Conservation (phyloP, 108 stramenopile genomes). For the Cyclotella baltica region DNA sequence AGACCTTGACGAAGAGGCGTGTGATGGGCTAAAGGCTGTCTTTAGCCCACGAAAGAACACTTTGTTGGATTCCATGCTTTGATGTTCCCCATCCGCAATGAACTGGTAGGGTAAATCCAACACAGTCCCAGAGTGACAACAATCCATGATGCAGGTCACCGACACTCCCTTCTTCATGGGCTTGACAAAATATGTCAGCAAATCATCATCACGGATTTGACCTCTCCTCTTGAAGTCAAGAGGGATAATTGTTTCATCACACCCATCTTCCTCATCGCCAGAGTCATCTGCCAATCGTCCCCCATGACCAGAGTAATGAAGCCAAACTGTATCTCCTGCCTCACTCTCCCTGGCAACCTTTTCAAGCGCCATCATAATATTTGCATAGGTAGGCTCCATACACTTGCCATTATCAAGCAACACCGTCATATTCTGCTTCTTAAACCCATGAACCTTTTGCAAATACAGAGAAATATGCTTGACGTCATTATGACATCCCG, state of each 20-base stretch:
- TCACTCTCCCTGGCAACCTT: conserved; percentile 2
- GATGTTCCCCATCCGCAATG: conserved; percentile 62
- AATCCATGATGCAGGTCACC: conserved; percentile 70
- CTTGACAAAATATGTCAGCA: conserved; percentile 67
- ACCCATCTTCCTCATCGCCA: conserved; percentile 72
- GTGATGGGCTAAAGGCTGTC: neutral
- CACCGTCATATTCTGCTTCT: conserved; percentile 3
- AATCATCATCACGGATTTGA: conserved; percentile 75
- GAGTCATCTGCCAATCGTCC: conserved; percentile 42
- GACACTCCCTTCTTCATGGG: conserved; percentile 70
- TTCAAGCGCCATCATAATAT: conserved; percentile 1
- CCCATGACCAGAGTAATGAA: conserved; percentile 72
- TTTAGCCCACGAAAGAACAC: conserved; percentile 15
- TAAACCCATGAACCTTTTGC: conserved; percentile 50
- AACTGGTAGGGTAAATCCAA: conserved; percentile 77
- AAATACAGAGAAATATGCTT: conserved; percentile 58
- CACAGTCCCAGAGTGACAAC: conserved; percentile 88
- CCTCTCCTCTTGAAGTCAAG: conserved; percentile 70
- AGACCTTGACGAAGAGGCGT: neutral
- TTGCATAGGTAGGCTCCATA: conserved; percentile 1
- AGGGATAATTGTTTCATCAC: conserved; percentile 85
- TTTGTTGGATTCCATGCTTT: conserved; percentile 39
- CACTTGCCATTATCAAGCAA: conserved; percentile 7
- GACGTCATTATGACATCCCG: conserved; percentile 74
- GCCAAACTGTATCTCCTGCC: conserved; percentile 47